A percentile compares a stretch with the other conserved stretches of the same genome.
These are phyloP conservation scores for Agastache rugosa DNA, from an alignment of 257 asterid species.

Conservation along the genomic window DNA sequence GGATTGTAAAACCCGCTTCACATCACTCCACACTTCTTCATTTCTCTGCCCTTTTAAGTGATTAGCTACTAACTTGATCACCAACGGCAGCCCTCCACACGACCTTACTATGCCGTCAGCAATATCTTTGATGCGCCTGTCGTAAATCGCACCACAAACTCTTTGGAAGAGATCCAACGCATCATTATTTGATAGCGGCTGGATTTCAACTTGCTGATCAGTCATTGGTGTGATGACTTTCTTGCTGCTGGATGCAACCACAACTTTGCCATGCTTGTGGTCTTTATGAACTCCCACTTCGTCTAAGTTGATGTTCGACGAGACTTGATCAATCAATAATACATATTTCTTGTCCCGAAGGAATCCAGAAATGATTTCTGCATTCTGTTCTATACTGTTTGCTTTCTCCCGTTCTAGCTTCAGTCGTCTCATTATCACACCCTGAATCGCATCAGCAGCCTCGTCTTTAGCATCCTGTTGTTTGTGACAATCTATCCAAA, in stretches of 20 bases:
- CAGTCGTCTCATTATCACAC: slow-evolving; percentile 24
- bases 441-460: slow-evolving; percentile 21
- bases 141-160: slow-evolving; percentile 1
- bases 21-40: neutral
- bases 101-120: slow-evolving; percentile 20
- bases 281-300: slow-evolving; percentile 6
- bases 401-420: slow-evolving; percentile 4
- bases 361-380: slow-evolving; percentile 8
- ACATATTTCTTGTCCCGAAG: slow-evolving; percentile 24
- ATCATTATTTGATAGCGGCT: neutral
- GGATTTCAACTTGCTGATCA: slow-evolving; percentile 10
- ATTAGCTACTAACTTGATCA: slow-evolving; percentile 34
- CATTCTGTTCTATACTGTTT: slow-evolving; percentile 3
- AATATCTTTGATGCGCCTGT: neutral
- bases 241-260: slow-evolving; percentile 5
- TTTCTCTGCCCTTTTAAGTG: slow-evolving; percentile 22
- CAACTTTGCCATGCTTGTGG: slow-evolving; percentile 31
- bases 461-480: neutral
- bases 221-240: slow-evolving; percentile 4
- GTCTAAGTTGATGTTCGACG: neutral
- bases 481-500: slow-evolving; percentile 15
- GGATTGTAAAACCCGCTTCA: neutral
- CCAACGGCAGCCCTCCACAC: slow-evolving; percentile 34
- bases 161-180: slow-evolving; percentile 9
- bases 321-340: slow-evolving; percentile 30